phyloP scores from a whole-genome alignment of 768 basidiomycete species.

The Amanita rubescens region DNA sequence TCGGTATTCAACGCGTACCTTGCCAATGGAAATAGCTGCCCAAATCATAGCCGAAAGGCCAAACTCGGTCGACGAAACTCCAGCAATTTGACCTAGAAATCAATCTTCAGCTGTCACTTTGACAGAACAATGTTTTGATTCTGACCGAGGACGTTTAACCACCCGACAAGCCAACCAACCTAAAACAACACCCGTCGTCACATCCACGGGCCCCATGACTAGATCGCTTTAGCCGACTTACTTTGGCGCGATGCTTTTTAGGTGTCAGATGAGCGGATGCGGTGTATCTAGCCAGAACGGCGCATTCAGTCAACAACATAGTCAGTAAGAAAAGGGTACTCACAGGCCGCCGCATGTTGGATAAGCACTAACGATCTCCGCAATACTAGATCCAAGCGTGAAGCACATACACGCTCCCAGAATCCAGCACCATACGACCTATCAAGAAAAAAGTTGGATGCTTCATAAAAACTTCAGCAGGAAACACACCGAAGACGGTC shows the following conservation, averaged over 20 bases:
- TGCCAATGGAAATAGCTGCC: slow-evolving; percentile 63
- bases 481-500: slow-evolving; percentile 46
- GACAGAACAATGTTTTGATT: slow-evolving; percentile 3
- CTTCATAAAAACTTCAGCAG: too few relatives aligned
- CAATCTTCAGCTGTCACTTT: slow-evolving; percentile 1
- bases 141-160: slow-evolving; percentile 74
- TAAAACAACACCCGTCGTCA: slow-evolving; percentile 13
- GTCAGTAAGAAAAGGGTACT: slow-evolving; percentile 22
- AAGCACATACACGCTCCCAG: slow-evolving; percentile 67
- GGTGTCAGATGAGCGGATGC: slow-evolving; percentile 74
- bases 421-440: slow-evolving; percentile 68
- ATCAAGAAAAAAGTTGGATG: too few relatives aligned
- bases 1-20: slow-evolving; percentile 19
- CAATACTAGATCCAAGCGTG: slow-evolving; percentile 64
- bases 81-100: slow-evolving; percentile 64
- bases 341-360: slow-evolving; percentile 69
- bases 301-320: not conserved
- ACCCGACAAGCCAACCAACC: slow-evolving; percentile 76
- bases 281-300: slow-evolving; percentile 48
- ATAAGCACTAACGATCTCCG: slow-evolving; percentile 71
- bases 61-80: slow-evolving; percentile 81
- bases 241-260: slow-evolving; percentile 53
- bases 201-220: not conserved
- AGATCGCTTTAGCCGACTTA: slow-evolving; percentile 18
- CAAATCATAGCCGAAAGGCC: slow-evolving; percentile 75